A percentile compares a stretch with the other conserved stretches of the same genome.
phyloP scores from a whole-genome alignment of 805 yeast genomes.

The Helenozyma rhizophorensis region DNA sequence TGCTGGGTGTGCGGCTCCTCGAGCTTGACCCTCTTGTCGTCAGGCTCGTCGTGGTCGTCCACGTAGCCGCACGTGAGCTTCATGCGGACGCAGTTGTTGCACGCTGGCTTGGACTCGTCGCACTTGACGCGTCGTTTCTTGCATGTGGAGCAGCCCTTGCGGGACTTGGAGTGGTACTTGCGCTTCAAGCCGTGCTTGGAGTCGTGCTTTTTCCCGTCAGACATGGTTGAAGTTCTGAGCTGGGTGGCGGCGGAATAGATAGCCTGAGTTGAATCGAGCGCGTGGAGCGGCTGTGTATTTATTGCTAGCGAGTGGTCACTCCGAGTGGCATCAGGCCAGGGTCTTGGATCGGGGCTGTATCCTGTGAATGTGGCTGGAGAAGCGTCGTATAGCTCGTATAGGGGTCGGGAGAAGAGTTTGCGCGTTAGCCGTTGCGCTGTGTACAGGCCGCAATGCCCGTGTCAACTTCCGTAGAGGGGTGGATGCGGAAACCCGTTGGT shows the following conservation, averaged over 20 bases:
- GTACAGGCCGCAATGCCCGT: no score
- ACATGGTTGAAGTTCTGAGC: slow-evolving; percentile 2
- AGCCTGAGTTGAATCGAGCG: no score
- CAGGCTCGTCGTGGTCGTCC: slow-evolving; percentile 13
- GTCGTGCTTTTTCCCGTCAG: slow-evolving; percentile 7
- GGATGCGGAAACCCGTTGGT: no score
- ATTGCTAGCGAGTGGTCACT: no score
- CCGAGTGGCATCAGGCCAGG: no score
- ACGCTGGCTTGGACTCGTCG: slow-evolving; percentile 78
- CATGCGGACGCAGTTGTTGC: slow-evolving; percentile 76
- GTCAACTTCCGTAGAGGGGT: no score
- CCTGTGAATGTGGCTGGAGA: no score
- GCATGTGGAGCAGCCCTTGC: slow-evolving; percentile 87
- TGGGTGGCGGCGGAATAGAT: no score
- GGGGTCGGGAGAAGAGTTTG: background rate
- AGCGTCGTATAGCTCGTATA: slow-evolving; percentile 11
- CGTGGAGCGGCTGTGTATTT: no score
- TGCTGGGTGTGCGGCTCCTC: slow-evolving; percentile 16
- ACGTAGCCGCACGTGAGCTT: slow-evolving; percentile 70
- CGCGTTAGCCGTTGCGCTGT: no score
- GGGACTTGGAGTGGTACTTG: slow-evolving; percentile 83
- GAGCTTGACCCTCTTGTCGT: slow-evolving; percentile 4
- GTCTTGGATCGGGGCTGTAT: no score
- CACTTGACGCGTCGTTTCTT: slow-evolving; percentile 88
- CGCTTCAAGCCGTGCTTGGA: slow-evolving; percentile 53